Percentiles rank a stretch among this genome's conserved stretches.
Conservation (phyloP, 163 green algal genomes). For the Trebouxiophyceae sp. region DNA sequence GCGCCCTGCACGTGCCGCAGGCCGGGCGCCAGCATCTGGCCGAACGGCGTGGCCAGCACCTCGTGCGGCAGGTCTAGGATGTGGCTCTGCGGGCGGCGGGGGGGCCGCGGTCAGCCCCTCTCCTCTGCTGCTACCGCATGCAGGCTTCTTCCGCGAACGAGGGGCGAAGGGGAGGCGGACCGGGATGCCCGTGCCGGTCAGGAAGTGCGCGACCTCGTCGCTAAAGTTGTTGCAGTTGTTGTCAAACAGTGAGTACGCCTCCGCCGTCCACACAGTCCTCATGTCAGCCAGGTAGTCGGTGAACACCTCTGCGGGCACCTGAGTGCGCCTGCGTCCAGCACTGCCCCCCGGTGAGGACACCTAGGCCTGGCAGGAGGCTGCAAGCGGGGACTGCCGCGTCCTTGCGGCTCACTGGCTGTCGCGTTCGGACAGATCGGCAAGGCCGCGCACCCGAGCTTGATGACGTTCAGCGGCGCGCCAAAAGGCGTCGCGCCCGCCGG, state of each 20-base stretch:
- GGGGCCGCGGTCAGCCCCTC: too few relatives aligned
- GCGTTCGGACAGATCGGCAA: too few relatives aligned
- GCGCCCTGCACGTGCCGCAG: constrained; percentile 17
- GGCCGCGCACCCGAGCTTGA: constrained; percentile 50
- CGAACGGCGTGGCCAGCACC: constrained; percentile 44
- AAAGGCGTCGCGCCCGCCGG: constrained; percentile 53
- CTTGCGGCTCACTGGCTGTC: too few relatives aligned
- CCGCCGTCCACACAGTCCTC: constrained; percentile 1
- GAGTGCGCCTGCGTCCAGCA: constrained; percentile 22
- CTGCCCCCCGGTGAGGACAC: too few relatives aligned
- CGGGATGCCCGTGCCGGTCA: constrained; percentile 30
- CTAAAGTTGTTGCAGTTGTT: constrained; percentile 59
- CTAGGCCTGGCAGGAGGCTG: too few relatives aligned
- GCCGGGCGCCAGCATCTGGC: constrained; percentile 35
- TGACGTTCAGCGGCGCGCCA: constrained; percentile 39
- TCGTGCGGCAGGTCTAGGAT: constrained; percentile 31
- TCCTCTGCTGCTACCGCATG: too few relatives aligned
- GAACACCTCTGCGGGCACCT: constrained; percentile 11
- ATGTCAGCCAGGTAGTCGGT: constrained; percentile 20
- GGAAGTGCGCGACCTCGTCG: constrained; percentile 35
- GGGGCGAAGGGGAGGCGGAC: too few relatives aligned
- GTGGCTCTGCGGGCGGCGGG: constrained; percentile 27
- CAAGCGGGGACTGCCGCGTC: too few relatives aligned
- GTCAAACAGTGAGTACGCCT: constrained; percentile 35
- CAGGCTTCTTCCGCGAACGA: too few relatives aligned